These are phyloP conservation scores for Fragilaria crotonensis DNA, from an alignment of 108 stramenopile species.

Conservation along the genomic window DNA sequence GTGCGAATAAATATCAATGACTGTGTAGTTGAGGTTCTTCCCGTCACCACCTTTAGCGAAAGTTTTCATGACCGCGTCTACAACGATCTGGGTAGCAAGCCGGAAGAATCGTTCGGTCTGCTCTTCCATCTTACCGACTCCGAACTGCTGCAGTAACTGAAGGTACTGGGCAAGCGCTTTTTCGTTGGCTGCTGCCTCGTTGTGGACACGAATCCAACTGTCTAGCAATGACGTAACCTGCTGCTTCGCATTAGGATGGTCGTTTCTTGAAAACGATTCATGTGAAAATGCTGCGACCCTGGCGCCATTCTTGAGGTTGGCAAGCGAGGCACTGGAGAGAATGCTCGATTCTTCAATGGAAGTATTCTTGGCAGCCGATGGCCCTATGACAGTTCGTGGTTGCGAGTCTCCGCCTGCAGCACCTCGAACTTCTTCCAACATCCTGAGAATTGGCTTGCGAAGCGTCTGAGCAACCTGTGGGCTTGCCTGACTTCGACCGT, in stretches of 20 bases:
- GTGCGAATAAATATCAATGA: slow-evolving; percentile 90
- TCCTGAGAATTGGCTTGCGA: slow-evolving; percentile 69
- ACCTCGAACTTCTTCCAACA: slow-evolving; percentile 72
- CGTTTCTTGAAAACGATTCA: slow-evolving; percentile 48
- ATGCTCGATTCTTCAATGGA: slow-evolving; percentile 59
- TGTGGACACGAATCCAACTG: slow-evolving; percentile 92
- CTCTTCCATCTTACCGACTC: slow-evolving; percentile 87
- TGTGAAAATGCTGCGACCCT: slow-evolving; percentile 62
- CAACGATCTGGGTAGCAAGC: slow-evolving; percentile 81
- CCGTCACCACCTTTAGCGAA: slow-evolving; percentile 26
- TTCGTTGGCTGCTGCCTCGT: slow-evolving; percentile 77
- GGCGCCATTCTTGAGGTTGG: slow-evolving; percentile 43
- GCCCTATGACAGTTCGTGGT: neutral
- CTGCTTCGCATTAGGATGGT: slow-evolving; percentile 72
- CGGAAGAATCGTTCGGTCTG: slow-evolving; percentile 95
- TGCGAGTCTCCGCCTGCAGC: slow-evolving; percentile 2
- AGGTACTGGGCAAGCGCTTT: slow-evolving; percentile 85
- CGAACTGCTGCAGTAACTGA: slow-evolving; percentile 82
- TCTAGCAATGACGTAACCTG: slow-evolving; percentile 90
- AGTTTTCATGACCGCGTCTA: slow-evolving; percentile 77
- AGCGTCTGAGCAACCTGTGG: slow-evolving; percentile 56
- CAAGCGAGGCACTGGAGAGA: slow-evolving; percentile 51
- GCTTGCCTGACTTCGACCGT: slow-evolving; percentile 62
- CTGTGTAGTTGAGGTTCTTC: slow-evolving; percentile 64
- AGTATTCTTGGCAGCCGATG: neutral